Conservation (phyloP, 129 eudicot genomes). For the Artemisia argyi region DNA sequence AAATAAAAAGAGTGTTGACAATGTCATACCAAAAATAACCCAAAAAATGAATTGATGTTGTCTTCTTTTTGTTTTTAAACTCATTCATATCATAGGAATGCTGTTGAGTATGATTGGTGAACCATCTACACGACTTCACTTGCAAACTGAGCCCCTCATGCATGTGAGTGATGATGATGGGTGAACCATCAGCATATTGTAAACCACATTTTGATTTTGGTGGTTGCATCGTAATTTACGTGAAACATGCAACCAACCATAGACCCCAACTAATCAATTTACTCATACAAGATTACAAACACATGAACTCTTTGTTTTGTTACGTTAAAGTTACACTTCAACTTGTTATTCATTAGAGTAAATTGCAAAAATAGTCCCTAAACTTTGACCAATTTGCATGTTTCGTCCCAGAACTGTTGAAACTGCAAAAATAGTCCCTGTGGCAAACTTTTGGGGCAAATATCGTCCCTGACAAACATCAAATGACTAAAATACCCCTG, state of each 20-base stretch:
- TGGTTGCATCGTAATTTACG: constrained; percentile 27
- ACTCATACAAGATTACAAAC: constrained; percentile 6
- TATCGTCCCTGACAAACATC: too few species aligned
- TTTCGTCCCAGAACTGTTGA: too few species aligned
- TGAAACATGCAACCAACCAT: constrained; percentile 32
- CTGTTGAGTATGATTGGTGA: constrained; percentile 15
- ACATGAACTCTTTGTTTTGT: constrained; percentile 5
- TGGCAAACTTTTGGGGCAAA: too few species aligned
- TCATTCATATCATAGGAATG: neutral
- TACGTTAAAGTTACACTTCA: neutral
- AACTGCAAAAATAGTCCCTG: too few species aligned
- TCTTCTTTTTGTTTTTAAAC: neutral
- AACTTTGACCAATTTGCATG: too few species aligned
- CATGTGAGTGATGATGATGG: constrained; percentile 33
- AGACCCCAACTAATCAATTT: constrained; percentile 24
- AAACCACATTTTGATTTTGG: constrained; percentile 34
- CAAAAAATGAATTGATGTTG: neutral
- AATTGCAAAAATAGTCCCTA: too few species aligned
- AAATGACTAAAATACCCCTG: too few species aligned
- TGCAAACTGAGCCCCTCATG: constrained; percentile 14
- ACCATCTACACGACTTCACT: constrained; percentile 2
- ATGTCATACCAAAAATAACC: neutral
- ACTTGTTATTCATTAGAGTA: too few species aligned
- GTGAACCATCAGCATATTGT: constrained; percentile 18
- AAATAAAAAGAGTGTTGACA: neutral